Percentiles rank a stretch among this genome's conserved stretches.
phyloP scores from a whole-genome alignment of 2,329 filamentous ascomycete species.

The Aspergillus aculeatinus region DNA sequence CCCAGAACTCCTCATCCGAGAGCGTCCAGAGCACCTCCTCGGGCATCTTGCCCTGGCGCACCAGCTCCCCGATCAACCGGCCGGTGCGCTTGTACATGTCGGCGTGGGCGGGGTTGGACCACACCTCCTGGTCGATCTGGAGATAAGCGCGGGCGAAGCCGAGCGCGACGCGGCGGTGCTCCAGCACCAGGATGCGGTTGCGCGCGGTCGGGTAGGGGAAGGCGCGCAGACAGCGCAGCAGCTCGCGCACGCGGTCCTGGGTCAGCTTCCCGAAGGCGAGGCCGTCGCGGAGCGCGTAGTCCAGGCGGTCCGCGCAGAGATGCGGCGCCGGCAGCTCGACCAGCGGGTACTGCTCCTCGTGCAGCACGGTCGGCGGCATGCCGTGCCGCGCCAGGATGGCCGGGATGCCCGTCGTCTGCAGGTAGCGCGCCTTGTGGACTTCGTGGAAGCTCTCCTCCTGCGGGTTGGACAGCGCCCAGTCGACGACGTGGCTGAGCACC shows the following conservation, averaged over 20 bases:
- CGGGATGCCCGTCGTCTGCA: conserved; percentile 35
- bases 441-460: conserved; percentile 43
- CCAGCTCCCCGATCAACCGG: conserved; percentile 32
- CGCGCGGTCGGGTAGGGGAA: conserved; percentile 27
- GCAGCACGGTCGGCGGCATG: conserved; percentile 30
- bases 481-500: conserved; percentile 43
- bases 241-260: conserved; percentile 27
- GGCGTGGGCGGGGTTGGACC: conserved; percentile 40
- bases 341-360: conserved; percentile 41
- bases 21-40: conserved; percentile 36
- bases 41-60: conserved; percentile 22
- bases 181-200: conserved; percentile 34
- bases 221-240: conserved; percentile 30
- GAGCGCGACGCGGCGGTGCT: conserved; percentile 30
- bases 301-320: conserved; percentile 43
- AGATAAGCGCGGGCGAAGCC: conserved; percentile 35
- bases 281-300: conserved; percentile 41
- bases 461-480: conserved; percentile 38
- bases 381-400: conserved; percentile 35
- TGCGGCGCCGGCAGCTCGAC: conserved; percentile 41
- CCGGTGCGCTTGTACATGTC: conserved; percentile 38
- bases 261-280: conserved; percentile 34
- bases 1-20: conserved; percentile 41
- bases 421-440: conserved; percentile 40
- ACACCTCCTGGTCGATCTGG: conserved; percentile 36